phyloP scores from a whole-genome alignment of 2,329 filamentous ascomycete species.

The Coleophoma eucalyptorum region DNA sequence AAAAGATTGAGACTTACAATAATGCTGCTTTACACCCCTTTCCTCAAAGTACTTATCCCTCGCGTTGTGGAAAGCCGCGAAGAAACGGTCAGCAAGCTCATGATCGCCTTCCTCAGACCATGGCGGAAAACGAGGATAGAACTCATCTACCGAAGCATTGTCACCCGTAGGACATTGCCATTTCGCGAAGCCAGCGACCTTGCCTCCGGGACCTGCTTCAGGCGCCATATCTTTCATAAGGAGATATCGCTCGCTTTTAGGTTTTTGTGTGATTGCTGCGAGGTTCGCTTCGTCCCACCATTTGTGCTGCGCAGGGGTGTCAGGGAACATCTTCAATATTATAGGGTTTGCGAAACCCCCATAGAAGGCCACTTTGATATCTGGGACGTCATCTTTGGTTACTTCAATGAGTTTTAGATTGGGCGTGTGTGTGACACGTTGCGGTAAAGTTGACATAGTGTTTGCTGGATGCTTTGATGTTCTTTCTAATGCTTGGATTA shows the following conservation, averaged over 20 bases:
- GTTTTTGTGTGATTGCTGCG: no score
- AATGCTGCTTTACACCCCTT: background rate
- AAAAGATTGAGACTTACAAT: background rate
- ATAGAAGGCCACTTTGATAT: no score
- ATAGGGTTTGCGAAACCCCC: no score
- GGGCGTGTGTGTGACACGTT: no score
- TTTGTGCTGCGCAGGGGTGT: no score
- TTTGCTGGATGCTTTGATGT: no score
- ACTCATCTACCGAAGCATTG: background rate
- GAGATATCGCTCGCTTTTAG: background rate
- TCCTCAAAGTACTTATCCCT: background rate
- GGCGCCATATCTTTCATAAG: conserved; percentile 1
- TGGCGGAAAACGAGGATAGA: conserved; percentile 1
- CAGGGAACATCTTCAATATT: no score
- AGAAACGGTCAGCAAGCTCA: conserved; percentile 3
- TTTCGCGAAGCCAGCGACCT: conserved; percentile 3
- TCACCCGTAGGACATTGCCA: conserved; percentile 1
- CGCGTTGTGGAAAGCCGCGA: background rate
- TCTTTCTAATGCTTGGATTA: no score
- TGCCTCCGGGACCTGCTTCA: conserved; percentile 1
- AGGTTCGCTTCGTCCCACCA: no score
- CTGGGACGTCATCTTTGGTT: no score
- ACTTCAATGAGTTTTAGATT: no score
- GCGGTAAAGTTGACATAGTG: no score
- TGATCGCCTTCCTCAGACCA: conserved; percentile 3